Conservation (phyloP, 441 rosid genomes). For the Viola pubescens region DNA sequence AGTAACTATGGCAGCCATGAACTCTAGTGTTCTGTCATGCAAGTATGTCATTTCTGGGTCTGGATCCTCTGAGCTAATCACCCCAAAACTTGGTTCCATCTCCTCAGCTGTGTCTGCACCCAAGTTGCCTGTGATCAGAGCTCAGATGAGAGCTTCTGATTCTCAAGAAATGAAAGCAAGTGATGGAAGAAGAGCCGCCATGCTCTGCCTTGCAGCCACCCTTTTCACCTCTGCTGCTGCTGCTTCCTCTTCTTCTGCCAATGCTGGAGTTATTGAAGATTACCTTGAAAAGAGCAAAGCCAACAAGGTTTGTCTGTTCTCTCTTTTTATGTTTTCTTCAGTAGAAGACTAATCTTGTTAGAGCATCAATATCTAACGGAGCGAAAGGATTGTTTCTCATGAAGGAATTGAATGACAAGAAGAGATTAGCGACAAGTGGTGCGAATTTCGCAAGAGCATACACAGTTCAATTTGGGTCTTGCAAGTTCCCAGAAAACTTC, state of each 20-base stretch:
- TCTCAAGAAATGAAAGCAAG: slow-evolving; percentile 21
- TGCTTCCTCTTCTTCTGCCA: slow-evolving; percentile 70
- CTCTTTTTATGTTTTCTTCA: background rate
- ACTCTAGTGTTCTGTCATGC: slow-evolving; percentile 79
- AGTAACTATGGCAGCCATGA: slow-evolving; percentile 52
- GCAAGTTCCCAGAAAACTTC: slow-evolving; percentile 98
- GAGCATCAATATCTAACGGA: background rate
- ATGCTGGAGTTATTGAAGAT: slow-evolving; percentile 76
- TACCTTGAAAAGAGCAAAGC: slow-evolving; percentile 91
- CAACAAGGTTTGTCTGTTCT: slow-evolving; percentile 56
- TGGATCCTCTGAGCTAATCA: slow-evolving; percentile 48
- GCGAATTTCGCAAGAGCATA: slow-evolving; percentile 93
- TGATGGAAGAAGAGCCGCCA: slow-evolving; percentile 71
- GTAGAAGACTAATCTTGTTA: background rate
- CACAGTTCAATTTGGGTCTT: slow-evolving; percentile 81
- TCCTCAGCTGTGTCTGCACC: slow-evolving; percentile 30
- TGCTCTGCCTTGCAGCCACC: slow-evolving; percentile 60
- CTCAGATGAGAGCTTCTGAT: slow-evolving; percentile 32
- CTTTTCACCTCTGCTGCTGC: slow-evolving; percentile 54
- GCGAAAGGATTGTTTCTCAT: background rate
- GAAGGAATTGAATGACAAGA: slow-evolving; percentile 88
- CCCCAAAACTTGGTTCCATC: slow-evolving; percentile 37
- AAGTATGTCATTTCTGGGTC: slow-evolving; percentile 60
- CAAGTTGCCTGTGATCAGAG: slow-evolving; percentile 58
- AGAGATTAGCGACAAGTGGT: slow-evolving; percentile 92